A percentile compares a stretch with the other conserved stretches of the same genome.
phyloP scores from a whole-genome alignment of 352 stramenopile species.

The Achlya hypogyna region DNA sequence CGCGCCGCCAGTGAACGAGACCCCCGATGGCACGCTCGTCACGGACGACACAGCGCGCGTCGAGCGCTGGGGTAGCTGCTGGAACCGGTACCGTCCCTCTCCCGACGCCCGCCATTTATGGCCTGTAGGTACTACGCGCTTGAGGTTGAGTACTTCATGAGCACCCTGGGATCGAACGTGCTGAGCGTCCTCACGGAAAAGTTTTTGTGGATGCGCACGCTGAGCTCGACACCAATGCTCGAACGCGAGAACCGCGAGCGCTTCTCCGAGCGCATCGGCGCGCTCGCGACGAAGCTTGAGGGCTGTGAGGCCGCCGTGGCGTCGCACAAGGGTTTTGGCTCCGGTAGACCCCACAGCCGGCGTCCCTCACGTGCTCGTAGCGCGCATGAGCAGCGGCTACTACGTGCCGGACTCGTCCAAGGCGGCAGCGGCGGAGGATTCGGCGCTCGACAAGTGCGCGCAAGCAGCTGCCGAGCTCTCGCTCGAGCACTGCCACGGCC shows the following conservation, averaged over 20 bases:
- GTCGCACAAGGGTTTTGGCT: not conserved
- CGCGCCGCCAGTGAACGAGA: constrained; percentile 87
- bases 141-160: constrained; percentile 97
- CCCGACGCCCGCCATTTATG: not conserved
- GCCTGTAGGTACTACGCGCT: constrained; percentile 86
- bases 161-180: constrained; percentile 81
- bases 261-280: constrained; percentile 83
- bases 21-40: constrained; percentile 91
- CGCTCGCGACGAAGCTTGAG: constrained; percentile 78
- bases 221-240: constrained; percentile 86
- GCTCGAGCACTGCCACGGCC: constrained; percentile 73
- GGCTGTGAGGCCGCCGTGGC: constrained; percentile 39
- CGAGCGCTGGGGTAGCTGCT: constrained; percentile 95
- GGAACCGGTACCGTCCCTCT: constrained; percentile 59
- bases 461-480: constrained; percentile 79
- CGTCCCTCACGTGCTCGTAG: constrained; percentile 21
- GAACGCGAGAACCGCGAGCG: constrained; percentile 84
- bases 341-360: not conserved
- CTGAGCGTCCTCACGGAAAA: constrained; percentile 90
- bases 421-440: constrained; percentile 49
- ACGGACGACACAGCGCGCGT: constrained; percentile 87
- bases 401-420: constrained; percentile 80
- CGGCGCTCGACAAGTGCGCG: constrained; percentile 76
- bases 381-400: constrained; percentile 67
- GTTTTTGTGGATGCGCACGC: constrained; percentile 88